Percentiles rank a stretch among this genome's conserved stretches.
phyloP scores from a whole-genome alignment of 441 rosid species.

The Euphorbia celastroides region DNA sequence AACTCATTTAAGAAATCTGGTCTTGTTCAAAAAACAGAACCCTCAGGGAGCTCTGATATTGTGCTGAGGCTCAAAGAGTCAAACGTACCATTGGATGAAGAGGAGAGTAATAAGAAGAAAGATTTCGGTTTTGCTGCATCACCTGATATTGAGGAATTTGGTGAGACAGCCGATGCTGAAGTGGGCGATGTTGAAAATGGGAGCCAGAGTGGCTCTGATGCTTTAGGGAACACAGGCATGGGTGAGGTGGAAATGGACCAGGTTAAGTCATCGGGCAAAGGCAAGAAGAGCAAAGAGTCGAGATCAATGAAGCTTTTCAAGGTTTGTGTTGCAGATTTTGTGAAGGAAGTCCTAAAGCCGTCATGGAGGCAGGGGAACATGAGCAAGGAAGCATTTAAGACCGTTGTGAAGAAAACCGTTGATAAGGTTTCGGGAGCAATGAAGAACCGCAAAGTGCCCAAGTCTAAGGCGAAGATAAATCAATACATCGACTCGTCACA shows the following conservation, averaged over 20 bases:
- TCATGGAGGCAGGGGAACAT: constrained; percentile 90
- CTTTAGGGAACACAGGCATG: constrained; percentile 20
- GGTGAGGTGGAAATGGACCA: constrained; percentile 54
- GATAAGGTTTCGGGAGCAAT: constrained; percentile 82
- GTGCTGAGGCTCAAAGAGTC: constrained; percentile 42
- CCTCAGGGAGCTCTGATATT: constrained; percentile 33
- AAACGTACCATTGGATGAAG: constrained; percentile 46
- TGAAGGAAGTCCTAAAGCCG: constrained; percentile 81
- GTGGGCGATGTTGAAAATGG: constrained; percentile 53
- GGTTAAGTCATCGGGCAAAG: constrained; percentile 49
- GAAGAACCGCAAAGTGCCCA: constrained; percentile 69
- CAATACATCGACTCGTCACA: constrained; percentile 68
- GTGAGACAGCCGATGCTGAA: constrained; percentile 63
- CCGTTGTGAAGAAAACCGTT: constrained; percentile 81
- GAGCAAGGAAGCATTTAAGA: constrained; percentile 96
- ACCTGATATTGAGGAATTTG: constrained; percentile 51
- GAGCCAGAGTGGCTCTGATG: constrained; percentile 43
- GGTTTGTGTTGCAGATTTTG: constrained; percentile 68
- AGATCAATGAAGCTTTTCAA: constrained; percentile 70
- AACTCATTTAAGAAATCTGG: constrained; percentile 33
- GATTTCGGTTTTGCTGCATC: constrained; percentile 29
- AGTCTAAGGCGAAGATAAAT: constrained; percentile 74
- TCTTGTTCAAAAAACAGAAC: constrained; percentile 36
- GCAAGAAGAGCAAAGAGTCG: constrained; percentile 50
- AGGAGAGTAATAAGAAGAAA: constrained; percentile 45